These are phyloP conservation scores for Hamigera avellanea DNA, from an alignment of 495 filamentous ascomycete genomes.

Conservation along the genomic window DNA sequence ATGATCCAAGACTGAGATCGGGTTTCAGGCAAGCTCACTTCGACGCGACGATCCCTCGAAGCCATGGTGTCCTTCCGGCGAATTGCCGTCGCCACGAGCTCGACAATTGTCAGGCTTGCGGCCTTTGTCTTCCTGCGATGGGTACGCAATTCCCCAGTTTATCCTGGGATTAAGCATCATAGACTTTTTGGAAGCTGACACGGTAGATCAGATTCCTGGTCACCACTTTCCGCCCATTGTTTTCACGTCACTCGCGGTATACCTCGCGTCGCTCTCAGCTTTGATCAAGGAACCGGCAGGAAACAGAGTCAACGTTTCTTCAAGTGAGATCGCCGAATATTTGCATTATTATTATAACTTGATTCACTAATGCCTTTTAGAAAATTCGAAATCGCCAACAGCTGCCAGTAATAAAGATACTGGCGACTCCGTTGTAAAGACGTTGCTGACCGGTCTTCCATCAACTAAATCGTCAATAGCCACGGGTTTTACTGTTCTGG, in stretches of 20 bases:
- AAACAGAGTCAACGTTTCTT: not conserved
- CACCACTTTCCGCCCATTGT: slow-evolving; percentile 52
- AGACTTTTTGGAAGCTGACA: slow-evolving; percentile 4
- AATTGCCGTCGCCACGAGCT: slow-evolving; percentile 37
- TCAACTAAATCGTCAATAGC: slow-evolving; percentile 44
- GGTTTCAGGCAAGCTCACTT: not conserved
- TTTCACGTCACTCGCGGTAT: slow-evolving; percentile 60
- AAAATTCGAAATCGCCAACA: not conserved
- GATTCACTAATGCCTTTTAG: not conserved
- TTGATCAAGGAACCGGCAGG: slow-evolving; percentile 12
- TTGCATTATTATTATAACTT: not conserved
- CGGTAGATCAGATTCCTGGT: slow-evolving; percentile 44
- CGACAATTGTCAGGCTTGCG: slow-evolving; percentile 44
- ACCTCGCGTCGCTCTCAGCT: slow-evolving; percentile 50
- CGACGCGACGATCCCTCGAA: not conserved
- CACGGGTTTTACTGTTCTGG: slow-evolving; percentile 47
- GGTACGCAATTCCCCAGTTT: slow-evolving; percentile 46
- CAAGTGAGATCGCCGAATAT: not conserved
- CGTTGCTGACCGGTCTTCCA: slow-evolving; percentile 67
- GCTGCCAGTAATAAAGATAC: slow-evolving; percentile 1
- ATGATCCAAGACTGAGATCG: not conserved
- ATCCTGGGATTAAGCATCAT: no score
- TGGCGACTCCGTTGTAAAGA: slow-evolving; percentile 35
- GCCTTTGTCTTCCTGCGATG: slow-evolving; percentile 78
- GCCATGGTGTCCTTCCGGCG: slow-evolving; percentile 19